Conservation (phyloP, 1,284 basidiomycete genomes). For the Laetiporus sulphureus region DNA sequence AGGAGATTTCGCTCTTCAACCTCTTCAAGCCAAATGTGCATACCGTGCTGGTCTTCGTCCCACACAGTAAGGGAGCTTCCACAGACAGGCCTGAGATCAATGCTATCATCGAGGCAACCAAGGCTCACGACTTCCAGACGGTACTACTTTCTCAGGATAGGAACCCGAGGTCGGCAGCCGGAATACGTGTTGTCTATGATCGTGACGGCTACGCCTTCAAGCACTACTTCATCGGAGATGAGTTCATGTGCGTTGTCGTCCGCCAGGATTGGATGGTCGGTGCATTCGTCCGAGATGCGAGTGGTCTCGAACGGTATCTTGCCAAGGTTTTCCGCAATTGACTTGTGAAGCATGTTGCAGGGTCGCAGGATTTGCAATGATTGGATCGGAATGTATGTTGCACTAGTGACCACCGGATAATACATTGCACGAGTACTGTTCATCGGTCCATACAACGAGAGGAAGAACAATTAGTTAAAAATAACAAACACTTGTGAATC, state of each 20-base stretch:
- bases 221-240: neutral
- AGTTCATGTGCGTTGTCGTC: neutral
- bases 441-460: too few species aligned
- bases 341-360: too few species aligned
- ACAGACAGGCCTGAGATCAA: neutral
- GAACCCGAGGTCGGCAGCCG: neutral
- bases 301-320: neutral
- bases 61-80: too few species aligned
- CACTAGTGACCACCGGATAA: too few species aligned
- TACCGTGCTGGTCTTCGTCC: slow-evolving; percentile 22
- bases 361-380: too few species aligned
- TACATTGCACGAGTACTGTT: too few species aligned
- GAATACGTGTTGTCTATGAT: neutral
- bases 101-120: neutral
- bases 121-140: neutral
- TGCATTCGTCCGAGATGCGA: neutral
- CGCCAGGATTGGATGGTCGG: slow-evolving; percentile 1
- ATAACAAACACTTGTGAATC: too few species aligned
- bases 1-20: slow-evolving; percentile 17
- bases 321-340: too few species aligned
- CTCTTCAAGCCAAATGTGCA: slow-evolving; percentile 19
- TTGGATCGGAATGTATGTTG: too few species aligned
- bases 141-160: neutral
- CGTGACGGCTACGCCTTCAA: neutral
- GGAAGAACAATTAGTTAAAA: too few species aligned